Conservation (phyloP, 2,329 filamentous ascomycete species). For the Neofusicoccum sp. region DNA sequence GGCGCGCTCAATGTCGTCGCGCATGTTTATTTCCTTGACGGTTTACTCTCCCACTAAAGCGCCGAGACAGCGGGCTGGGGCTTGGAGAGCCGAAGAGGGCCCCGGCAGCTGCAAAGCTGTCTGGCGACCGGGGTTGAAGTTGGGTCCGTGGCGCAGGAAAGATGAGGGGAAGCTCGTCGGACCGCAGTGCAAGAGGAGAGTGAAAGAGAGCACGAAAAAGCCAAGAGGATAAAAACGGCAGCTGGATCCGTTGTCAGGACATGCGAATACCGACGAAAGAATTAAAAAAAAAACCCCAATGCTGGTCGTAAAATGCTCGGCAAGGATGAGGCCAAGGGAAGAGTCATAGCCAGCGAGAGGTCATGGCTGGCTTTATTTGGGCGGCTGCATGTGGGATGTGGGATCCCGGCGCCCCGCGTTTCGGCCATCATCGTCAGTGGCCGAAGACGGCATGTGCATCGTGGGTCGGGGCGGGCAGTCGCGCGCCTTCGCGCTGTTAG, state of each 20-base stretch:
- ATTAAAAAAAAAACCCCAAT: neutral
- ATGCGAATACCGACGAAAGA: neutral
- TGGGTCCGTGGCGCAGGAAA: too few relatives aligned
- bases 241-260: neutral
- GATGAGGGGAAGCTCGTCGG: too few relatives aligned
- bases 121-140: too few relatives aligned
- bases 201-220: neutral
- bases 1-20: constrained; percentile 16
- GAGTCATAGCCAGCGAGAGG: neutral
- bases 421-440: neutral
- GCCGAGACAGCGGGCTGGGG: too few relatives aligned
- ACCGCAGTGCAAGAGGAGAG: neutral
- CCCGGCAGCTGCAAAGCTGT: too few relatives aligned
- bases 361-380: neutral
- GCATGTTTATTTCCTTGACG: neutral
- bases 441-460: neutral
- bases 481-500: neutral
- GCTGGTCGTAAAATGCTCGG: neutral
- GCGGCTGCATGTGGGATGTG: neutral
- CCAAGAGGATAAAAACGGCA: neutral
- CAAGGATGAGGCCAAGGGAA: neutral
- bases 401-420: neutral
- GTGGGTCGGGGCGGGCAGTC: too few relatives aligned
- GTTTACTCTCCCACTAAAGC: too few relatives aligned
- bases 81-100: neutral